Base-by-base conservation (phyloP, 345 rosid genomes). In the Sonneratia caseolaris region DNA sequence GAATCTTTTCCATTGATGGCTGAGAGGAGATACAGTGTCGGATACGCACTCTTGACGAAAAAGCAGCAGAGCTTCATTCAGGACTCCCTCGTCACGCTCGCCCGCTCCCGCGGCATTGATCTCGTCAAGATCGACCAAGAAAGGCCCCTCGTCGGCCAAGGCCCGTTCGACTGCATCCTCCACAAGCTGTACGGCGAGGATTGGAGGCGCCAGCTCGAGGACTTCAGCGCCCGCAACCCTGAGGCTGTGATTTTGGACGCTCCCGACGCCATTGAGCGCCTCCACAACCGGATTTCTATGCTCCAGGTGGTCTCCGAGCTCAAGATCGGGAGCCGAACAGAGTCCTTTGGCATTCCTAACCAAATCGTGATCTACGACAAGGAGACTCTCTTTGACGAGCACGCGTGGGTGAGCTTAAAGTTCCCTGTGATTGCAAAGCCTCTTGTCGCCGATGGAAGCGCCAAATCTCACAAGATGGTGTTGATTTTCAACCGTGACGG, bases 371-470 rank as follows among this genome's bases (percentile, higher is more conserved):
- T 88, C 37, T 75, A 84, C 74, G 86, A 84, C 38, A 71, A 73
- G 69, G 87, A 84, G 72, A 74, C 80, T 36, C 79, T 85, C 11
- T 76, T 79, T 37, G 83, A 79, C 37, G 69, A 66, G 64, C 72
- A 75, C 65, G 66, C 87, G 0, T 77, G 77, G 86, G 84, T 78
- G 48, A 68, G 71, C 9, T 67, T 88, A 22, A 81, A 81, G 82
- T 88, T 82, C 69, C 92, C 90, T 27, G 84, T 88, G 57, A 82
- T 88, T 9, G 90, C 90, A 27, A 88, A 88, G 78, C 89, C 92
- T 2, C 49, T 88, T 32, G 81, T 84, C 51, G 90, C 90, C 21
- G 84, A 84, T 53, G 90, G 90, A 3, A 86, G 83, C 73, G 81
- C 78, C 19, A 82, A 80, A 68, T 83, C 92, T 11, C 92, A 88